Evolutionary conservation across 176 grass and related monocot genomes (phyloP).

Genomic region (Hyparrhenia diplandra): DNA sequence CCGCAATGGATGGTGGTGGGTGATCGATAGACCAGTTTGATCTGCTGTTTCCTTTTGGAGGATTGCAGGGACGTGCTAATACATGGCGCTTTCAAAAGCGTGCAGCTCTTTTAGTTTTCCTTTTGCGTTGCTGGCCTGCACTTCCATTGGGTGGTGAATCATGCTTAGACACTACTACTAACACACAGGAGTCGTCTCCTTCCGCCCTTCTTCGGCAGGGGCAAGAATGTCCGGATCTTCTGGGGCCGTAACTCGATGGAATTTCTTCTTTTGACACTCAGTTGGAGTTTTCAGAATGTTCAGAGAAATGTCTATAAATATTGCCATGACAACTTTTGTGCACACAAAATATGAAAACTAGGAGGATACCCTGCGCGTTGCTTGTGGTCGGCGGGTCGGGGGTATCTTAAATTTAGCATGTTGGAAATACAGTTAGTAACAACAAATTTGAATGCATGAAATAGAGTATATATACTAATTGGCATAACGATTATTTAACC

Average conservation of each 20-base stretch:
- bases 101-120: not conserved
- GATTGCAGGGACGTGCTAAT: slow-evolving; percentile 8
- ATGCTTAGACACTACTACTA: not conserved
- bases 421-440: too few relatives aligned
- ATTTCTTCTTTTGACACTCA: not conserved
- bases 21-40: slow-evolving; percentile 20
- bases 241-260: not conserved
- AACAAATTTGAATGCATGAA: too few relatives aligned
- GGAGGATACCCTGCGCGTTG: too few relatives aligned
- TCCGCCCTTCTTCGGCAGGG: not conserved
- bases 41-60: slow-evolving; percentile 25
- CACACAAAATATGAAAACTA: not conserved
- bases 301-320: not conserved
- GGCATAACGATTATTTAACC: too few relatives aligned
- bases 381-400: too few relatives aligned
- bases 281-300: not conserved
- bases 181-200: slow-evolving; percentile 14
- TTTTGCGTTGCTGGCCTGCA: slow-evolving; percentile 33
- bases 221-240: slow-evolving; percentile 18
- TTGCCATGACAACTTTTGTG: not conserved
- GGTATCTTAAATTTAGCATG: too few relatives aligned
- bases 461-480: too few relatives aligned
- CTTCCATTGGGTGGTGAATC: slow-evolving; percentile 12
- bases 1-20: slow-evolving; percentile 25
- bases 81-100: slow-evolving; percentile 27